These are phyloP conservation scores for Mycosarcoma maydis DNA, from an alignment of 1,284 basidiomycete species.

Conservation along the genomic window DNA sequence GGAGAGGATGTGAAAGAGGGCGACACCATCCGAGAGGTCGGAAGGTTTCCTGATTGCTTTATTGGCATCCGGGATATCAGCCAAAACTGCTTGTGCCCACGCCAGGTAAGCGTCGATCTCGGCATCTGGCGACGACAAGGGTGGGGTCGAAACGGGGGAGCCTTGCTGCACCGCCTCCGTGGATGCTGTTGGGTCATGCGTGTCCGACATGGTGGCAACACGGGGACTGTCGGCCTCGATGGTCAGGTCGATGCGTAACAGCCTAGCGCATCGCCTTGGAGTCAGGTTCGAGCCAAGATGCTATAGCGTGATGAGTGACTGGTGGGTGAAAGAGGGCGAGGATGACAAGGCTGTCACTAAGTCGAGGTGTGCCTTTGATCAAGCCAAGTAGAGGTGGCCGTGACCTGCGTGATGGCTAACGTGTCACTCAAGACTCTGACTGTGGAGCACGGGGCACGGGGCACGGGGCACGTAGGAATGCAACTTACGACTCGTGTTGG, in stretches of 20 bases:
- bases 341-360: too few relatives aligned
- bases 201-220: conserved; percentile 15
- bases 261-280: too few relatives aligned
- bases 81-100: conserved; percentile 46
- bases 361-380: too few relatives aligned
- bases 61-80: conserved; percentile 13
- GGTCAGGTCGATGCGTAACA: too few relatives aligned
- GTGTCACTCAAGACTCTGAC: too few relatives aligned
- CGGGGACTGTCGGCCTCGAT: neutral
- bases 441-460: too few relatives aligned
- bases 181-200: conserved; percentile 1
- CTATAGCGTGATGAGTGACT: too few relatives aligned
- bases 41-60: conserved; percentile 15
- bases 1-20: conserved; percentile 54
- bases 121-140: conserved; percentile 12
- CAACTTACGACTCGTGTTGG: too few relatives aligned
- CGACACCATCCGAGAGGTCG: conserved; percentile 56
- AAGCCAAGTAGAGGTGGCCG: too few relatives aligned
- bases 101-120: conserved; percentile 47
- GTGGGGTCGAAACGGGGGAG: conserved; percentile 6
- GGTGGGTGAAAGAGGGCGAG: too few relatives aligned
- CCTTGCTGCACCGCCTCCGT: neutral
- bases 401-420: neutral
- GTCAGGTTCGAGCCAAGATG: too few relatives aligned
- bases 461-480: too few relatives aligned